phyloP scores from a whole-genome alignment of 2,329 filamentous ascomycete species.

The Diaporthe vexans region DNA sequence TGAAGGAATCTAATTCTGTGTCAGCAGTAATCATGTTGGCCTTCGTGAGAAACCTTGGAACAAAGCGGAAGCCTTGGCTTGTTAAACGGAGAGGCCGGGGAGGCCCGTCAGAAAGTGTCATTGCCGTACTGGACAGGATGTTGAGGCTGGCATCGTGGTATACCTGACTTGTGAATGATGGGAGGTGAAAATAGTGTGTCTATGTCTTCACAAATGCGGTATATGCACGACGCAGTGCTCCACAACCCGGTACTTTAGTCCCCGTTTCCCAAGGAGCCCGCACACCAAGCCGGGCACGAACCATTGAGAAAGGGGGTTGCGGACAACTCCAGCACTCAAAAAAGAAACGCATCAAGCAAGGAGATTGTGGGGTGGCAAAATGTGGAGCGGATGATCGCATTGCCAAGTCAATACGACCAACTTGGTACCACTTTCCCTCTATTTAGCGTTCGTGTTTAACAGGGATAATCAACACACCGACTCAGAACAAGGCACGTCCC shows the following conservation, averaged over 20 bases:
- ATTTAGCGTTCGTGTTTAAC: constrained; percentile 27
- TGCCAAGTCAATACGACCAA: constrained; percentile 21
- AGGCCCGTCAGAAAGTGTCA: background rate
- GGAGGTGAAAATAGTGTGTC: background rate
- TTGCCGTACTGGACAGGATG: background rate
- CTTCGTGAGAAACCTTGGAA: background rate
- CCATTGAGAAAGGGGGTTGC: constrained; percentile 14
- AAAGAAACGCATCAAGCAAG: constrained; percentile 26
- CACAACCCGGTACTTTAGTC: background rate
- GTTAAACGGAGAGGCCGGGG: background rate
- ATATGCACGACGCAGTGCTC: constrained; percentile 9
- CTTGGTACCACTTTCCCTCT: constrained; percentile 1
- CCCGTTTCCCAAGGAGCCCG: background rate
- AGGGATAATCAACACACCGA: constrained; percentile 14
- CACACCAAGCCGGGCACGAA: constrained; percentile 1
- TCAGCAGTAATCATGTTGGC: background rate
- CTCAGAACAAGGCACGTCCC: constrained; percentile 26
- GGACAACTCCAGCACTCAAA: constrained; percentile 6
- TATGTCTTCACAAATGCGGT: background rate
- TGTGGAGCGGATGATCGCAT: constrained; percentile 24
- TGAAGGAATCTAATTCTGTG: background rate
- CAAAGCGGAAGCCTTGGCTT: background rate
- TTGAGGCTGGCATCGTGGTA: background rate
- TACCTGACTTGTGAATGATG: background rate
- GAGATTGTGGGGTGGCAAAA: constrained; percentile 28